Evolutionary conservation across 352 stramenopile species (phyloP).

Genomic region (Halophytophthora polymorphica): DNA sequence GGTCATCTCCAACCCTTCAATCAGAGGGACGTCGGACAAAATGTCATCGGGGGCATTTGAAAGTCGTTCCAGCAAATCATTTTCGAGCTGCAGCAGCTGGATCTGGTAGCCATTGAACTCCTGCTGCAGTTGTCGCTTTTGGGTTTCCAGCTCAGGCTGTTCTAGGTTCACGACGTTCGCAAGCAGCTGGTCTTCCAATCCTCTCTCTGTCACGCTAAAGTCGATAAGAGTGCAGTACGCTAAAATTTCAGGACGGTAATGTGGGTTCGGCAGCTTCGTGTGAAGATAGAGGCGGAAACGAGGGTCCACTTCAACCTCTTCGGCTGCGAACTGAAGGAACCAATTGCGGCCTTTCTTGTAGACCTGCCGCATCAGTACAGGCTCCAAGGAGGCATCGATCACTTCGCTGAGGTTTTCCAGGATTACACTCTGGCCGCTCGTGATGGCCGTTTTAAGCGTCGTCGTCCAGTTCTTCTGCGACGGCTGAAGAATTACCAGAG

Average conservation of each 20-base stretch:
- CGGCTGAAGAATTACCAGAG: constrained; percentile 70
- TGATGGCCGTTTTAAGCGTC: constrained; percentile 73
- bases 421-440: constrained; percentile 77
- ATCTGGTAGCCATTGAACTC: constrained; percentile 93
- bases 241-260: constrained; percentile 91
- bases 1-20: constrained; percentile 90
- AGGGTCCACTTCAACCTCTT: constrained; percentile 89
- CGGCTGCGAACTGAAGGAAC: constrained; percentile 84
- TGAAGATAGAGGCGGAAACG: constrained; percentile 89
- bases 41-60: constrained; percentile 93
- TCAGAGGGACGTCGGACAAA: constrained; percentile 87
- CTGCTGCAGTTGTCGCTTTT: constrained; percentile 86
- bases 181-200: constrained; percentile 88
- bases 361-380: constrained; percentile 86
- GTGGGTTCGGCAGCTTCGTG: constrained; percentile 90
- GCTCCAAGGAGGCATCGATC: constrained; percentile 87
- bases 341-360: constrained; percentile 87
- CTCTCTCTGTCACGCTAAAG: constrained; percentile 91
- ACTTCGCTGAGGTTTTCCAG: constrained; percentile 87
- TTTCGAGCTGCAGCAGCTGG: constrained; percentile 87
- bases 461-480: constrained; percentile 78
- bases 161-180: constrained; percentile 89
- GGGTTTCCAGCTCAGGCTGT: constrained; percentile 84
- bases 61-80: constrained; percentile 85
- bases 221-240: constrained; percentile 93